Base-by-base conservation (phyloP, 2,329 filamentous ascomycete genomes). In the Huntiella bhutanensis region DNA sequence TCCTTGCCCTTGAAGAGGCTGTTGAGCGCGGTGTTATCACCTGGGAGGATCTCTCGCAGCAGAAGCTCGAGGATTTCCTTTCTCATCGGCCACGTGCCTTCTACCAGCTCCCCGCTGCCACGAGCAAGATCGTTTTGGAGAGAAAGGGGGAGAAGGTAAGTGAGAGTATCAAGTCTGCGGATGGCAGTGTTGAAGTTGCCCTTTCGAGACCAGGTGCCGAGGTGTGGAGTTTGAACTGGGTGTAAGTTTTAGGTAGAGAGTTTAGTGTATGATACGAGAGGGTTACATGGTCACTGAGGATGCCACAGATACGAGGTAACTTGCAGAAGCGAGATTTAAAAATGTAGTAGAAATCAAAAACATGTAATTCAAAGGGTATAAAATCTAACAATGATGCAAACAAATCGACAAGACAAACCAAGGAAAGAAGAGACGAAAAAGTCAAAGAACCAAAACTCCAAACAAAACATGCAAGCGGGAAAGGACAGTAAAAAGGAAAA, bases 1-100 rank as follows among this genome's bases (percentile, higher is more conserved):
- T 85, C 17, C 55, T 64, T 33, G 70, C 66, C 1, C 62, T 85
- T 36, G 72, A 81, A 59, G 70, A 74, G 53, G 80, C 69, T 4
- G 63, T 80, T 3, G 63, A 65, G 51, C 64, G 68, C 8, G 70
- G 68, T 2, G 65, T 70, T 33, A 65, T 77, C 39, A 56, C 57
- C 5, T 66, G 69, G 47, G 60, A 58, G 0, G 66, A 71, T n/a
- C 61, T 77, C 6, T 73, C 71, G 4, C 64, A 69, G 51, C 70
- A 73, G 51, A 63, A 63, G 45, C 60, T 78, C 1, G 66, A 66
- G 48, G 64, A 64, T 2, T 78, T 78, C 58, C 57, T 77, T 28
- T 67, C 70, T 55, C 55, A 56, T 2, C 66, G 63, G 47, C 73
- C 71, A 4, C 63, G 73, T 38, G 57, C 55, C 4, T 78, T 78